Base-by-base conservation (phyloP, 2,329 filamentous ascomycete genomes). In the Aspergillus viridinutans region DNA sequence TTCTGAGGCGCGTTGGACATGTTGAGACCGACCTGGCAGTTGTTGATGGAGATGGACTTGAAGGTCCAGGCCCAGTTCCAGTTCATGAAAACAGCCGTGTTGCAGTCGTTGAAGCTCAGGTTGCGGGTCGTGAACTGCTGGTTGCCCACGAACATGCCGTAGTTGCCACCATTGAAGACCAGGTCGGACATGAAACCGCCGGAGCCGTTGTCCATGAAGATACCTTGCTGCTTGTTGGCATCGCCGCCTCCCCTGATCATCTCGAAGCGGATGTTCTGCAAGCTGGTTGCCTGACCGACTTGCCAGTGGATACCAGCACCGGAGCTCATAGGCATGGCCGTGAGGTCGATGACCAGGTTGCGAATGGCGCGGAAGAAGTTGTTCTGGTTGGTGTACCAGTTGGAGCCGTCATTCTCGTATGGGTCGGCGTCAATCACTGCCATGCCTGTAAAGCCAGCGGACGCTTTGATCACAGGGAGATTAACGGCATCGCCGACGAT, bases 51-150 rank as follows among this genome's bases (percentile, higher is more conserved):
- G 40, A 95, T 65, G 38, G 84, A 88, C 71, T 93, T 90, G 75
- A 94, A 85, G 48, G 87, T 85, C 88, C 89, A 95, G 20, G 86
- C 80, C 91, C 91, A 96, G 78, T 93, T 90, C 91, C 91, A 96
- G 80, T 92, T 92, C 86, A 94, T 89, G 76, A 84, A 90, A 61
- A 96, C 85, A 60, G 89, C 91, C 1, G 90, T 95, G 69, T 90
- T 83, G 79, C 89, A 92, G 73, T 84, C 82, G 72, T 89, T 90
- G 81, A 95, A 95, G 38, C 83, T 88, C 71, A 94, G 69, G 75
- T 95, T 94, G 64, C 90, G 87, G 28, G 86, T 88, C 42, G 90
- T 93, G 75, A 93, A 94, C 75, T 96, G 91, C 76, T 96, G 91
- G 75, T 87, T 92, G 51, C 91, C 91, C 26, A 93, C 79, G 76